Base-by-base conservation (phyloP, 805 yeast species). In the Tetrapisispora pingtungensis region DNA sequence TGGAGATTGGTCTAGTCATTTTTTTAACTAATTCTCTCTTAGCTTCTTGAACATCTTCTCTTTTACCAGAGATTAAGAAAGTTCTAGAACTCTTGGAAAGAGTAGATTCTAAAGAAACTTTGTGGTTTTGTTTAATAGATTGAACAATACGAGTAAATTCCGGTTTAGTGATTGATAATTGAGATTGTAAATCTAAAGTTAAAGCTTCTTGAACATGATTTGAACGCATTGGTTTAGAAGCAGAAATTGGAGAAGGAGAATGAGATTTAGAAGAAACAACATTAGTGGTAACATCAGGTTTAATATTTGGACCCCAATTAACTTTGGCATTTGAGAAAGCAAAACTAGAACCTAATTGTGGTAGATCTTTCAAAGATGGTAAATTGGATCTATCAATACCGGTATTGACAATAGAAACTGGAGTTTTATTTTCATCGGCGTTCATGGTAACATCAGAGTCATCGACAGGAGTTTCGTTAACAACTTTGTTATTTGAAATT, bases 81-180 rank as follows among this genome's bases (percentile, higher is more conserved):
- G 93, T 84, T 67, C 96, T 80, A 60, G 79, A 80, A 51, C 80
- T 81, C 54, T 77, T 76, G 37, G 94, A 83, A 44, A 86, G 70
- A 43, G 95, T 85, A 44, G 94, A 83, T 61, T 88, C 96, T 49
- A 88, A 77, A 49, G 78, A 76, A 44, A 88, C 84, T 39, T 72
- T 67, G 32, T 54, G 56, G 48, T 80, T 72, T 46, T 77, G 66
- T 65, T 81, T 82, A 56, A 85, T 74, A 40, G 74, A 67, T 40
- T 75, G 70, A 49, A 87, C 68, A 49, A 85, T 74, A 58, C 80
- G 80, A 55, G 80, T 72, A 48, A 84, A 77, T 53, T 84, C 93
- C 19, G 78, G 71, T 54, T 80, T 79, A 39, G 74, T 63, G 26
- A 81, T 72, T 43, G 75, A 72, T 58, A 79, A 64, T 60, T 84